Evolutionary conservation across 2,329 filamentous ascomycete species (phyloP).

Genomic region (Talaromyces albobiverticillius): DNA sequence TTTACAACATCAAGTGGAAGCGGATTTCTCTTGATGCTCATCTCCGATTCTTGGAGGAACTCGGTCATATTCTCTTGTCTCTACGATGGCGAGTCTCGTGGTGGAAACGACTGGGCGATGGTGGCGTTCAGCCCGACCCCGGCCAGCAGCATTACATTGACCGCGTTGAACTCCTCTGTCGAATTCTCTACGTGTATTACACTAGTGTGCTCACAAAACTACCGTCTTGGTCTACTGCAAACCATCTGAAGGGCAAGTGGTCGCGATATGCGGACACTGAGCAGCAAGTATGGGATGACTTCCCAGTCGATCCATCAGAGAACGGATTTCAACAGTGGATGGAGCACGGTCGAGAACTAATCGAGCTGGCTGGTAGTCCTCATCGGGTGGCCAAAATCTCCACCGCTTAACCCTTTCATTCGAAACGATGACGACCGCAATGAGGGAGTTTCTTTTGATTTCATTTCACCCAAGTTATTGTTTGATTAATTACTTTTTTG

Average conservation of each 20-base stretch:
- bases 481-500: no score
- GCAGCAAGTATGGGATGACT: slow-evolving; percentile 41
- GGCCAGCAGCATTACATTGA: slow-evolving; percentile 39
- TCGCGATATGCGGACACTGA: slow-evolving; percentile 42
- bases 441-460: slow-evolving; percentile 12
- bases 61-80: slow-evolving; percentile 41
- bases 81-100: slow-evolving; percentile 46
- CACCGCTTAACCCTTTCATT: slow-evolving; percentile 6
- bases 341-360: slow-evolving; percentile 35
- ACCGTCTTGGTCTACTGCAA: slow-evolving; percentile 35
- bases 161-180: slow-evolving; percentile 40
- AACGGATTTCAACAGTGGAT: slow-evolving; percentile 43
- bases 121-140: slow-evolving; percentile 32
- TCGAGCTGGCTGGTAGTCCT: slow-evolving; percentile 39
- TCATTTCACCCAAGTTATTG: not conserved
- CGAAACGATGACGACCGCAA: not conserved
- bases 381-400: slow-evolving; percentile 20
- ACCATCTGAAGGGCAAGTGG: slow-evolving; percentile 39
- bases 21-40: slow-evolving; percentile 42
- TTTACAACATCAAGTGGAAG: slow-evolving; percentile 47
- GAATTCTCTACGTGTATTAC: slow-evolving; percentile 47
- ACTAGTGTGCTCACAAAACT: slow-evolving; percentile 42
- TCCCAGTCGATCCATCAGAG: slow-evolving; percentile 37
- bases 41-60: slow-evolving; percentile 37
- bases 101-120: slow-evolving; percentile 44